Conservation (phyloP, 2,329 filamentous ascomycete genomes). For the Phaeosphaeriaceae sp. region DNA sequence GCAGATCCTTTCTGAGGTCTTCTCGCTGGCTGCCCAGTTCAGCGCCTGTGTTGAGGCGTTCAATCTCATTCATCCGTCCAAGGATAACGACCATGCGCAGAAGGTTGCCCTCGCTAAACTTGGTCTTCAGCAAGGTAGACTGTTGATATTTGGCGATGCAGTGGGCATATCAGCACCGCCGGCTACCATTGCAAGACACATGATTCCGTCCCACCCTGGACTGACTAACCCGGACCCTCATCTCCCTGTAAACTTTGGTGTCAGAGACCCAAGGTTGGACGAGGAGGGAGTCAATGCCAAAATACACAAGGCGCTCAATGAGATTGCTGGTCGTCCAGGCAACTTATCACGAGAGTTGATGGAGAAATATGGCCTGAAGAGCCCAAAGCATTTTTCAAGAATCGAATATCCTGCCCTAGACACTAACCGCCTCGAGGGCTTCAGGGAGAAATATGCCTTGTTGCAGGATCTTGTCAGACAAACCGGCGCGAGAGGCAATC, state of each 20-base stretch:
- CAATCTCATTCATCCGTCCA: conserved; percentile 52
- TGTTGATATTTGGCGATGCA: conserved; percentile 57
- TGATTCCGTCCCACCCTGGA: conserved; percentile 53
- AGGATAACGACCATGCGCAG: conserved; percentile 52
- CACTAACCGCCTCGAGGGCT: conserved; percentile 52
- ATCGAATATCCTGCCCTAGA: conserved; percentile 52
- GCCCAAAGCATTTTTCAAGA: conserved; percentile 48
- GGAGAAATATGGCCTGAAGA: conserved; percentile 54
- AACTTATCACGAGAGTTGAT: conserved; percentile 52
- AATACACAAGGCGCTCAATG: conserved; percentile 50
- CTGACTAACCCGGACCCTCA: conserved; percentile 53
- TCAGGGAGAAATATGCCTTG: conserved; percentile 53
- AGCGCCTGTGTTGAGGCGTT: conserved; percentile 57
- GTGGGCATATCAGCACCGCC: conserved; percentile 55
- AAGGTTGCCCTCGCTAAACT: conserved; percentile 52
- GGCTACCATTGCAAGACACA: conserved; percentile 50
- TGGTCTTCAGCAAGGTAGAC: conserved; percentile 55
- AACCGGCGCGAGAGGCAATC: conserved; percentile 39
- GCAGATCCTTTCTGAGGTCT: conserved; percentile 48
- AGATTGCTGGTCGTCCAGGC: conserved; percentile 54
- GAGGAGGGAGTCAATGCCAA: conserved; percentile 46
- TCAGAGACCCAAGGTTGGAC: conserved; percentile 52
- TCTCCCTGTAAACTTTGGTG: conserved; percentile 53
- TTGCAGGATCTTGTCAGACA: conserved; percentile 48
- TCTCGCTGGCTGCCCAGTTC: conserved; percentile 54